Evolutionary conservation across 768 basidiomycete species (phyloP).

Genomic region (Macrocybe gigantea): DNA sequence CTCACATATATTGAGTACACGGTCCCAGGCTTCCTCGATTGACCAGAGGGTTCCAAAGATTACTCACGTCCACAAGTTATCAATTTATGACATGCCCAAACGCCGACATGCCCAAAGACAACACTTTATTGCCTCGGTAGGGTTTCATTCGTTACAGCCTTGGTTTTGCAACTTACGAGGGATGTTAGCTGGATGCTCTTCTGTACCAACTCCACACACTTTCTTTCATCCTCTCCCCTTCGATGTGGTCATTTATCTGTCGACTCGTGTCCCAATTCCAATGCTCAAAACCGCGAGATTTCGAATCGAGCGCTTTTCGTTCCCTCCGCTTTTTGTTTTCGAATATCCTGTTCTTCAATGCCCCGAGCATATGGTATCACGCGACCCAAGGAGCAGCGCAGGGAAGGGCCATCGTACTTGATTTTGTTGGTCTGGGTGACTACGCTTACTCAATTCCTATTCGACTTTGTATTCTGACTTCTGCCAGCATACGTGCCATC

Average conservation of each 20-base stretch:
- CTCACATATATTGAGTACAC: too few species aligned
- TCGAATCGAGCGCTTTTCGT: constrained; percentile 43
- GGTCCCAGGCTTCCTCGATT: too few species aligned
- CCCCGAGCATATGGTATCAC: constrained; percentile 58
- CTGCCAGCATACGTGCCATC: constrained; percentile 53
- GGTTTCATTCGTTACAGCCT: constrained; percentile 14
- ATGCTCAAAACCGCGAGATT: constrained; percentile 60
- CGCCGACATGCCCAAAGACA: constrained; percentile 62
- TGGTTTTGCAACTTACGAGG: constrained; percentile 6
- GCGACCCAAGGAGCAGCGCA: constrained; percentile 43
- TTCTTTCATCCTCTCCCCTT: constrained; percentile 74
- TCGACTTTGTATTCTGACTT: constrained; percentile 1
- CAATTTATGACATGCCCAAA: constrained; percentile 49
- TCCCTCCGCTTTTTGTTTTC: constrained; percentile 67
- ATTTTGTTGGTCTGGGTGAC: constrained; percentile 76
- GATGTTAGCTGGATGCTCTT: constrained; percentile 56
- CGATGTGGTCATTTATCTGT: constrained; percentile 47
- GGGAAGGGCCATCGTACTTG: constrained; percentile 62
- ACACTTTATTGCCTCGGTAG: constrained; percentile 64
- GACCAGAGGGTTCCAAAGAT: too few species aligned
- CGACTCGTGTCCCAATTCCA: constrained; percentile 59
- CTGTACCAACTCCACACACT: constrained; percentile 69
- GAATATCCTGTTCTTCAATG: constrained; percentile 53
- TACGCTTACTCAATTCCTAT: constrained; percentile 7
- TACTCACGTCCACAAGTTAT: not conserved